Evolutionary conservation across 73 alveolate genomes (phyloP).

Genomic region (Paramecium sonneborni): DNA sequence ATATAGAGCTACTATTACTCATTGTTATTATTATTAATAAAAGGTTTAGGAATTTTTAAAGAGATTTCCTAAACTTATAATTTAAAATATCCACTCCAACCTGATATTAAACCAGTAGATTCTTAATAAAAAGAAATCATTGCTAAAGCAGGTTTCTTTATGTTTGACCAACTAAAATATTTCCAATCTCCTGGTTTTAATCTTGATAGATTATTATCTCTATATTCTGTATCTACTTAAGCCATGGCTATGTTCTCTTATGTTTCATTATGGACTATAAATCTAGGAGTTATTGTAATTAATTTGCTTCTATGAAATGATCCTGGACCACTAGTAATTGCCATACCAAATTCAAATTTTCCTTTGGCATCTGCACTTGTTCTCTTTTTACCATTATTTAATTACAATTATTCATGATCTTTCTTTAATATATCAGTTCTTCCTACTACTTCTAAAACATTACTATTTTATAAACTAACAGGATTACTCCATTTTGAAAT

Average conservation of each 20-base stretch:
- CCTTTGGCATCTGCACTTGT: slow-evolving; percentile 40
- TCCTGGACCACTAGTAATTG: slow-evolving; percentile 66
- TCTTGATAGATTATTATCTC: slow-evolving; percentile 5
- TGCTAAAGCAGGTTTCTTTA: neutral
- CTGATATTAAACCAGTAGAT: slow-evolving; percentile 47
- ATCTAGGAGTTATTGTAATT: slow-evolving; percentile 64
- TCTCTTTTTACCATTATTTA: neutral
- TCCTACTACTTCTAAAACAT: slow-evolving; percentile 45
- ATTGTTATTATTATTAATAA: neutral
- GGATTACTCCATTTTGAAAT: slow-evolving; percentile 59
- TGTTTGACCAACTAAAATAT: slow-evolving; percentile 46
- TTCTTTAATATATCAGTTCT: neutral
- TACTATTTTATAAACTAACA: slow-evolving; percentile 42
- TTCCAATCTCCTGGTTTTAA: slow-evolving; percentile 58
- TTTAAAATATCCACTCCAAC: slow-evolving; percentile 55
- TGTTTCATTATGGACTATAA: slow-evolving; percentile 62
- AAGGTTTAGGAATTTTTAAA: slow-evolving; percentile 10
- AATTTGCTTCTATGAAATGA: slow-evolving; percentile 54
- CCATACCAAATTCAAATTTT: slow-evolving; percentile 62
- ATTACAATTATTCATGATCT: neutral
- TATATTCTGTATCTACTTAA: slow-evolving; percentile 37
- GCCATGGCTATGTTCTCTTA: slow-evolving; percentile 29
- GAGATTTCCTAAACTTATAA: slow-evolving; percentile 30
- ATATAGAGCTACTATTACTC: neutral
- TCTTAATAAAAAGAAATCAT: slow-evolving; percentile 26